Conservation (phyloP, 345 rosid species). For the Corymbia maculata region DNA sequence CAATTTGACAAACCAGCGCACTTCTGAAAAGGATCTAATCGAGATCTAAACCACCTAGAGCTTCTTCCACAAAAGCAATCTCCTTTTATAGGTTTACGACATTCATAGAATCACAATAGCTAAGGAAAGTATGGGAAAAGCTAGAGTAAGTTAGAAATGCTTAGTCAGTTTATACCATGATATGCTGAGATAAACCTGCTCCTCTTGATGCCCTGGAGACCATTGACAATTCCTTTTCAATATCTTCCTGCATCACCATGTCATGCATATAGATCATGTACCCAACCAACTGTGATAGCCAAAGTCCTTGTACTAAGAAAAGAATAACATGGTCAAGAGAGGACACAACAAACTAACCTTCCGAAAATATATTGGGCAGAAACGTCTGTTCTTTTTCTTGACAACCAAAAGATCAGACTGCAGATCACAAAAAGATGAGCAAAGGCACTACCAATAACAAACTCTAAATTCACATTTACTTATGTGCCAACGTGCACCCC, state of each 20-base stretch:
- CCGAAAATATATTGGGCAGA: constrained; percentile 86
- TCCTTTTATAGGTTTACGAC: neutral
- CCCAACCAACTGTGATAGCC: neutral
- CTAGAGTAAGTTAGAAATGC: neutral
- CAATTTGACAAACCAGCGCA: neutral
- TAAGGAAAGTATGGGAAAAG: neutral
- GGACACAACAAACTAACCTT: constrained; percentile 40
- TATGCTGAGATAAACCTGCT: constrained; percentile 50
- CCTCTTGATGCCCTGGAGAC: constrained; percentile 66
- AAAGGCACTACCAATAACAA: neutral
- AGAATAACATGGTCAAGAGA: neutral
- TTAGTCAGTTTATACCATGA: constrained; percentile 47
- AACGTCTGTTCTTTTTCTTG: constrained; percentile 72
- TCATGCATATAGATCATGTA: neutral
- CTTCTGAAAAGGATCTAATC: neutral
- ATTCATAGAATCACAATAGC: neutral
- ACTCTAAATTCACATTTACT: neutral
- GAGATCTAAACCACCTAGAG: neutral
- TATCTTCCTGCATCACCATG: constrained; percentile 52
- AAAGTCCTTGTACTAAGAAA: neutral
- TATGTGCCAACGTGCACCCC: neutral
- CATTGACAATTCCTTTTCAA: constrained; percentile 74
- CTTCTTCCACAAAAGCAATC: neutral
- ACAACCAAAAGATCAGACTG: constrained; percentile 94
- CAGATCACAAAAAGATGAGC: constrained; percentile 1